A percentile compares a stretch with the other conserved stretches of the same genome.
Conservation (phyloP, 805 yeast species). For the Monosporozyma solicola region DNA sequence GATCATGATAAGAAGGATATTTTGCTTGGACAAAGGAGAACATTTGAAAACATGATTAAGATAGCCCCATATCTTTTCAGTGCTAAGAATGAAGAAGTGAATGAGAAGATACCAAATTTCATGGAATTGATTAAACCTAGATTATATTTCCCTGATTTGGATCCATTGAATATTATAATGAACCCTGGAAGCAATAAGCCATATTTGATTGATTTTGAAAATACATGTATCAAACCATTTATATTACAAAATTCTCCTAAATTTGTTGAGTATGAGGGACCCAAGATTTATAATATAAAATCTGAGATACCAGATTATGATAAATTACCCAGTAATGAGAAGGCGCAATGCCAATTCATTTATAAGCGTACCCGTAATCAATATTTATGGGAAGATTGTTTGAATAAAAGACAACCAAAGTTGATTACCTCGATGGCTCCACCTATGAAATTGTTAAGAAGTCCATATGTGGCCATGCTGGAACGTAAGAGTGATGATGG, state of each 20-base stretch:
- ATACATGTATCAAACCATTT: conserved; percentile 71
- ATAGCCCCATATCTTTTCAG: conserved; percentile 53
- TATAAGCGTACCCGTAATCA: conserved; percentile 86
- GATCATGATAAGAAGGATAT: conserved; percentile 28
- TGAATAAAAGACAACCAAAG: conserved; percentile 55
- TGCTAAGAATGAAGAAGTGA: conserved; percentile 32
- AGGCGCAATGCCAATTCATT: conserved; percentile 78
- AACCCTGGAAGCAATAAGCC: conserved; percentile 32
- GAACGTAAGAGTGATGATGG: conserved; percentile 50
- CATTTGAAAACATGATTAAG: conserved; percentile 51
- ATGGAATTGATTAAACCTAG: conserved; percentile 62
- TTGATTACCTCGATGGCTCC: conserved; percentile 76
- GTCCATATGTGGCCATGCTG: conserved; percentile 43
- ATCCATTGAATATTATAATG: conserved; percentile 76
- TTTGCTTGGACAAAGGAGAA: conserved; percentile 43
- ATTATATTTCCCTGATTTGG: conserved; percentile 72
- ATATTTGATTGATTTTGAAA: conserved; percentile 76
- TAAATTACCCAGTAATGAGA: conserved; percentile 58
- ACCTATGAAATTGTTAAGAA: conserved; percentile 65
- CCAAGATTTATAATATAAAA: conserved; percentile 67
- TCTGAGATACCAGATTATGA: conserved; percentile 69
- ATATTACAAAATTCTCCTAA: conserved; percentile 69
- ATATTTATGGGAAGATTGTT: conserved; percentile 71
- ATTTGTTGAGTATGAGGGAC: conserved; percentile 81
- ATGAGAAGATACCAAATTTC: conserved; percentile 49